Evolutionary conservation across 208 protist species (phyloP), one percentile per base, ranked within the genome.

Genomic region (Crithidia bombi): DNA sequence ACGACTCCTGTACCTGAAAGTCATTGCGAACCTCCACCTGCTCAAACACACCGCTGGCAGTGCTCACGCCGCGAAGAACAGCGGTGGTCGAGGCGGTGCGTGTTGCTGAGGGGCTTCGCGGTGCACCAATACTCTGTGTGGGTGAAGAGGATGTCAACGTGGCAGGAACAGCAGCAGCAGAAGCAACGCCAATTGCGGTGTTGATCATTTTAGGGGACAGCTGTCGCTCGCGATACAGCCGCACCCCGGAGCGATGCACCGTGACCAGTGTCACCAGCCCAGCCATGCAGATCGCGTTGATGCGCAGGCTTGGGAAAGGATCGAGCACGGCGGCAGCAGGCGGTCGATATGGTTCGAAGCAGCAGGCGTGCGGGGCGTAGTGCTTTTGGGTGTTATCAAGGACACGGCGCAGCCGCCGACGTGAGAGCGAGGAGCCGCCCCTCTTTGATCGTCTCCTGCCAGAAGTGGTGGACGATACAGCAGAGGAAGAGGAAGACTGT

Each of bases 1-100:
- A 91, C 23, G 86, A 75, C 57, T 91, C 86, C 30, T 62, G 63
- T 14, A 83, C 54, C 28, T 85, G 52, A n/a, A 87, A 80, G 32
- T 69, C 52, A 17, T 67, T 66, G 2, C 83, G 55, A 21, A 49
- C 55, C 65, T 87, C 81, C n/a, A 75, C 50, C 61, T 69, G 39
- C 28, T 72, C 67, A 73, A 85, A 91, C 0, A 91, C 35, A 25
- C 81, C 80, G 3, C 71, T 84, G 17, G 73, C 17, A 2, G 32
- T 44, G 43, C 25, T 14, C 28, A 49, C 43, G 28, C 23, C 41
- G 39, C 28, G 35, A 1, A 11, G 9, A 30, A 30, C 52, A 5
- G 56, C 46, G 21, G 23, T 19, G 5, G 59, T 14, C 17, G 68
- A 56, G 12, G 25, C 56, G 2, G 25, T 41, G 28, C 43, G 19